Evolutionary conservation across 306 rosid genomes (phyloP), one percentile per base, ranked within the genome.

Genomic region (Cyamopsis tetragonoloba): DNA sequence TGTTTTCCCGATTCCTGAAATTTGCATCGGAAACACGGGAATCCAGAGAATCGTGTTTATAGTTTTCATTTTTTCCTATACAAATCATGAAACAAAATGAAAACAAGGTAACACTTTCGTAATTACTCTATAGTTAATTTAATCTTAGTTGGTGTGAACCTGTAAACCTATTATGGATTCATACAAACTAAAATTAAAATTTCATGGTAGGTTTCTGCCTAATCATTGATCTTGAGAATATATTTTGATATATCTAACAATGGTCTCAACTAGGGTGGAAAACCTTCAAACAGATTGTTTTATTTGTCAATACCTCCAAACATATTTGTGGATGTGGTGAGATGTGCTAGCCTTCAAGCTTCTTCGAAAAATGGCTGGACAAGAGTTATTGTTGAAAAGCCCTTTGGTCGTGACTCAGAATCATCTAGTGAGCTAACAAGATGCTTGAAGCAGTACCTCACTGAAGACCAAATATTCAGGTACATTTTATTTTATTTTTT

Each of bases 381-480:
- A 9, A 86, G 99, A 80, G 89, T 93, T 46, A 93, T 93, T 79
- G 96, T 89, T 5, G 99, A 93, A 77, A 93, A 93, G 87, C 99
- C 99, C 49, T 93, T 93, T 75, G 99, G 99, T 11, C 91, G 90
- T 37, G 95, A 93, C 70, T 83, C 84, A 3, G 88, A 88, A 62
- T 86, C 99, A 35, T 93, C 97, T 18, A 80, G 87, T 37, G 87
- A 93, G 75, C 88, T 89, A 71, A 93, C 90, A 43, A 84, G 80
- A 79, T 73, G 82, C 66, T 83, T 93, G 78, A 93, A 86, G 85
- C 85, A 80, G 64, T 88, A 89, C 83, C 95, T 89, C 41, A 48
- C 79, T 22, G 99, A 93, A 86, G 99, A 89, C 18, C 97, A 89
- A 74, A 93, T 93, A 74, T 93, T 93, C 84, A 89, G 98, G 98